phyloP scores from a whole-genome alignment of 148 eudicot species.

The Rhododendron ferrugineum region DNA sequence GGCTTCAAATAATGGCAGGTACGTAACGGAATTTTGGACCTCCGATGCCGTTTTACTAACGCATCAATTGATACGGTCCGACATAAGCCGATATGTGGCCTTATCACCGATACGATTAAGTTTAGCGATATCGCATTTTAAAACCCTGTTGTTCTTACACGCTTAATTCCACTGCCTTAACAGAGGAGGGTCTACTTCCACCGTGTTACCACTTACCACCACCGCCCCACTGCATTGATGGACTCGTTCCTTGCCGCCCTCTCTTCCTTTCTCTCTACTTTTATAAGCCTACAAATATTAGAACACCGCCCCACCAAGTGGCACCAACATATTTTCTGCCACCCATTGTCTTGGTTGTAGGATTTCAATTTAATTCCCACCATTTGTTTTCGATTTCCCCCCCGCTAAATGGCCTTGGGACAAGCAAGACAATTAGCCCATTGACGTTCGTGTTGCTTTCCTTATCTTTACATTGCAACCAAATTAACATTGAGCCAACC shows the following conservation, averaged over 20 bases:
- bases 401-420: background rate
- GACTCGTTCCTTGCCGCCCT: background rate
- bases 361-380: background rate
- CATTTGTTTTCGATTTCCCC: background rate
- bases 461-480: background rate
- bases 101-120: no score
- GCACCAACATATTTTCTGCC: background rate
- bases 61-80: no score
- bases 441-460: background rate
- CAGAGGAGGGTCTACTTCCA: background rate
- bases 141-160: no score
- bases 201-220: background rate
- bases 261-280: background rate
- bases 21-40: no score
- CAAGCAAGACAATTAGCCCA: background rate
- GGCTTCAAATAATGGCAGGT: no score
- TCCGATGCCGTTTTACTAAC: no score
- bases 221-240: background rate
- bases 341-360: background rate
- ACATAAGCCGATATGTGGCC: no score
- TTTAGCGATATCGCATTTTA: no score
- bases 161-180: no score
- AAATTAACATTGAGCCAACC: background rate
- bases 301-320: no score
- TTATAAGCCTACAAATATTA: no score